These are phyloP conservation scores for Lenzites betulinus DNA, from an alignment of 768 basidiomycete genomes.

Conservation along the genomic window DNA sequence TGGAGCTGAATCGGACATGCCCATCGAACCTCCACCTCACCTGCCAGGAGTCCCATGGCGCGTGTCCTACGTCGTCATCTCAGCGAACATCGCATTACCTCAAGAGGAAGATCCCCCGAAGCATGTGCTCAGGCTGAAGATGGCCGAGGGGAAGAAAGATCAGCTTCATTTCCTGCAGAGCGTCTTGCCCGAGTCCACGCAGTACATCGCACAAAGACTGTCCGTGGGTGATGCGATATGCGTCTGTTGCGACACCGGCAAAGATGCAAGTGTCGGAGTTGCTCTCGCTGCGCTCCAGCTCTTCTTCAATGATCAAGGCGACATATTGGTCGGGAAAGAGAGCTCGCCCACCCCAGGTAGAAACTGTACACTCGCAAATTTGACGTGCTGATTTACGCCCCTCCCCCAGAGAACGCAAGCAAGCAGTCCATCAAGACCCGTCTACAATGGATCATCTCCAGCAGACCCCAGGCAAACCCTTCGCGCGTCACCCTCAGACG, in stretches of 20 bases:
- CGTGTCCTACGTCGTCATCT: constrained; percentile 36
- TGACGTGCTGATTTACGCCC: background rate
- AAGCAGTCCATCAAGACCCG: constrained; percentile 72
- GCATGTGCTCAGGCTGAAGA: constrained; percentile 19
- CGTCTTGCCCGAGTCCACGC: constrained; percentile 50
- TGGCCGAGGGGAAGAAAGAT: constrained; percentile 29
- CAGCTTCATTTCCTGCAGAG: constrained; percentile 37
- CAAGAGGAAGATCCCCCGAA: background rate
- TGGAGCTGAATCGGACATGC: constrained; percentile 36
- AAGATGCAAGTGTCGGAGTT: constrained; percentile 65
- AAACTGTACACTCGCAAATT: background rate
- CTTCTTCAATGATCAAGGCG: constrained; percentile 60
- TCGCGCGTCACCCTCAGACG: constrained; percentile 78
- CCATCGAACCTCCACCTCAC: constrained; percentile 7
- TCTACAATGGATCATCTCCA: constrained; percentile 85
- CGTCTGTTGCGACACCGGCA: constrained; percentile 57
- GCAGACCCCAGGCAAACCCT: constrained; percentile 77
- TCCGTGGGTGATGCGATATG: constrained; percentile 40
- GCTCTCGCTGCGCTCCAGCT: constrained; percentile 56
- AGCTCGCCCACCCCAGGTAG: background rate
- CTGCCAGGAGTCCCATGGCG: constrained; percentile 2
- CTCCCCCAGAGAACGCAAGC: constrained; percentile 28
- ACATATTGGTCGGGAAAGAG: constrained; percentile 5
- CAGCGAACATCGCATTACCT: background rate
- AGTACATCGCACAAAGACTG: constrained; percentile 48